A percentile compares a stretch with the other conserved stretches of the same genome.
These are phyloP conservation scores for Gymnopilus junonius DNA, from an alignment of 768 basidiomycete genomes.

Conservation along the genomic window DNA sequence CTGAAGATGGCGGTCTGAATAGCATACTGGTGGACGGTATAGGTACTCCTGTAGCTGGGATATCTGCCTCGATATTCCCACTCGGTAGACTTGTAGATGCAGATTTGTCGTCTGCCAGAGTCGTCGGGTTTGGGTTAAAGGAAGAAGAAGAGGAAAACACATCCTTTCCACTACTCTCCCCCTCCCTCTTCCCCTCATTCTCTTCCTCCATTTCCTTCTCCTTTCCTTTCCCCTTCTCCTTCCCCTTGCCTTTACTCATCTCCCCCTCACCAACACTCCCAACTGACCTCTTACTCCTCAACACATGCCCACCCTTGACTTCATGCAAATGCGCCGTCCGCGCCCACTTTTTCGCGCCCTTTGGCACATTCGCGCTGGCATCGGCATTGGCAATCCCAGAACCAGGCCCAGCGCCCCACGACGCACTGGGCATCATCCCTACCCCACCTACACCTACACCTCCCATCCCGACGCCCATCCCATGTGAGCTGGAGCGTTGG, in stretches of 20 bases:
- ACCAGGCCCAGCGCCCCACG: conserved; percentile 27
- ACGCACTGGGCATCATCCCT: conserved; percentile 23
- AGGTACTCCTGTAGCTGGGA: neutral
- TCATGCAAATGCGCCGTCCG: conserved; percentile 73
- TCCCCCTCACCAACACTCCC: neutral
- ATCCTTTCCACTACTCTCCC: neutral
- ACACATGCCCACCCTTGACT: conserved; percentile 36
- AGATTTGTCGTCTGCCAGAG: neutral
- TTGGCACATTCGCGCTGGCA: conserved; percentile 36
- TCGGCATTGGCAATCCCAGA: neutral
- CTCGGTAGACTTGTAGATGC: too few relatives aligned
- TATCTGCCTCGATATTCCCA: too few relatives aligned
- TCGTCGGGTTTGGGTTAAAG: neutral
- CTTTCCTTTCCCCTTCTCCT: neutral
- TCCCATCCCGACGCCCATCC: conserved; percentile 9
- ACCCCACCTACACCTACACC: too few relatives aligned
- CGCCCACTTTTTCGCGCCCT: conserved; percentile 61
- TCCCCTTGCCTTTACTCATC: neutral
- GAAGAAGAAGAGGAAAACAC: neutral
- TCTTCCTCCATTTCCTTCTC: neutral
- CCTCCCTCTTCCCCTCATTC: neutral
- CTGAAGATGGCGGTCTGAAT: neutral
- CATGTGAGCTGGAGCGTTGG: conserved; percentile 53
- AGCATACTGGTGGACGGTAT: neutral
- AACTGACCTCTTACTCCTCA: neutral